phyloP scores from a whole-genome alignment of 2,329 filamentous ascomycete genomes.

The Fusarium setosum region DNA sequence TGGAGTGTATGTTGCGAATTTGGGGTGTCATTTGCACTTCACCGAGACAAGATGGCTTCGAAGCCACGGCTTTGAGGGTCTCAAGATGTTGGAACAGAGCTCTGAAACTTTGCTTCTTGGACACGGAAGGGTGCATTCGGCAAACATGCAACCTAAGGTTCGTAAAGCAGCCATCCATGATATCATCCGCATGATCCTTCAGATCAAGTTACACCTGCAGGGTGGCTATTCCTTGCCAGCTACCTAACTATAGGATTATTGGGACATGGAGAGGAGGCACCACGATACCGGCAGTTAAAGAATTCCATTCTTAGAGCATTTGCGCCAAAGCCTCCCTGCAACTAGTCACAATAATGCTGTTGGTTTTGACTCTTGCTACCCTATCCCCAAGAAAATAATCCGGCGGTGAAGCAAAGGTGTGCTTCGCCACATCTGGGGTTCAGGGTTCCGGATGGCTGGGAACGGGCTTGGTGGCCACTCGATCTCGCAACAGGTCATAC shows the following conservation, averaged over 20 bases:
- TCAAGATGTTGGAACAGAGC: background rate
- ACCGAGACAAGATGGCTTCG: slow-evolving; percentile 7
- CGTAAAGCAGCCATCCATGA: slow-evolving; percentile 30
- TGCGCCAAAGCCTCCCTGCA: background rate
- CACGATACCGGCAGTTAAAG: background rate
- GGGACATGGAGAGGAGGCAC: slow-evolving; percentile 9
- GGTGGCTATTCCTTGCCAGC: background rate
- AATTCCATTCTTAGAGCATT: slow-evolving; percentile 18
- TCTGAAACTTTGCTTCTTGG: slow-evolving; percentile 31
- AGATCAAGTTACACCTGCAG: slow-evolving; percentile 38
- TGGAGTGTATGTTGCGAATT: slow-evolving; percentile 40
- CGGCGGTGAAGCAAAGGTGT: slow-evolving; percentile 35
- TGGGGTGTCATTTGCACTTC: slow-evolving; percentile 13
- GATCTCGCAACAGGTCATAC: slow-evolving; percentile 17
- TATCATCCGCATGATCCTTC: slow-evolving; percentile 36
- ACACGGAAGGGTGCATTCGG: slow-evolving; percentile 32
- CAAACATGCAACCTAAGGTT: slow-evolving; percentile 32
- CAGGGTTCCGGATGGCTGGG: slow-evolving; percentile 22
- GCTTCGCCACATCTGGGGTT: slow-evolving; percentile 31
- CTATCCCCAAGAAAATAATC: slow-evolving; percentile 5
- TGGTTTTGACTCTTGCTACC: slow-evolving; percentile 2
- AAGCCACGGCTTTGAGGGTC: slow-evolving; percentile 23
- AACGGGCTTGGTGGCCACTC: slow-evolving; percentile 33
- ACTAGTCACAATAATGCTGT: background rate
- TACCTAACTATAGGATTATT: slow-evolving; percentile 18